phyloP scores from a whole-genome alignment of 768 basidiomycete genomes.

The Termitomyces titanicus region DNA sequence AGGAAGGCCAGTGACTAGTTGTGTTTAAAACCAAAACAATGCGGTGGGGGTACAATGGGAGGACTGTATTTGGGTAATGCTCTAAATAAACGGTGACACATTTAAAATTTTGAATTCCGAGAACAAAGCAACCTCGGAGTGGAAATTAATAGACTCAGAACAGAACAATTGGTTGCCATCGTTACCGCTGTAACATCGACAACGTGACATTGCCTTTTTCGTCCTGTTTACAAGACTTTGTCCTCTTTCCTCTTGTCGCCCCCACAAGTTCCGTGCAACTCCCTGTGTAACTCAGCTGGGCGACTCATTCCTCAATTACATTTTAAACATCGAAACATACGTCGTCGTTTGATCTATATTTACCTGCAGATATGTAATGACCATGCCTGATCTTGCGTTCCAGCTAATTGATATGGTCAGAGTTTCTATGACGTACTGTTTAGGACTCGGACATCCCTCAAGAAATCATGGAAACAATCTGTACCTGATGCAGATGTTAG shows the following conservation, averaged over 20 bases:
- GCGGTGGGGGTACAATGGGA: constrained; percentile 4
- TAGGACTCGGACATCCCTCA: neutral
- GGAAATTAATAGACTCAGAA: constrained; percentile 4
- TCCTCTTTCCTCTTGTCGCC: too few species aligned
- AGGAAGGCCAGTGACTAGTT: neutral
- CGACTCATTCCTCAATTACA: neutral
- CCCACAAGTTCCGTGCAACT: neutral
- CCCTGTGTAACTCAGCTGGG: neutral
- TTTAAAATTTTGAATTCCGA: neutral
- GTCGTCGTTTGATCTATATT: too few species aligned
- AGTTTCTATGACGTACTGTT: neutral
- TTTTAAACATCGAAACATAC: neutral
- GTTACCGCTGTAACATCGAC: constrained; percentile 6
- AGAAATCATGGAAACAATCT: too few species aligned
- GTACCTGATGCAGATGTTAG: neutral
- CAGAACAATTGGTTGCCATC: constrained; percentile 13
- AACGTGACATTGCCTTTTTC: too few species aligned
- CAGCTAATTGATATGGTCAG: neutral
- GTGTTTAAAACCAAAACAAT: constrained; percentile 4
- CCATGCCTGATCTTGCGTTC: too few species aligned
- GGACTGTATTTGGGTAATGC: neutral
- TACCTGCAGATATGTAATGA: too few species aligned
- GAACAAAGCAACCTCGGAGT: constrained; percentile 7
- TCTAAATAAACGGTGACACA: neutral
- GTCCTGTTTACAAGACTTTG: too few species aligned